Evolutionary conservation across 2,329 filamentous ascomycete genomes (phyloP), one percentile per base, ranked within the genome.

Genomic region (Stylonectria norvegica): DNA sequence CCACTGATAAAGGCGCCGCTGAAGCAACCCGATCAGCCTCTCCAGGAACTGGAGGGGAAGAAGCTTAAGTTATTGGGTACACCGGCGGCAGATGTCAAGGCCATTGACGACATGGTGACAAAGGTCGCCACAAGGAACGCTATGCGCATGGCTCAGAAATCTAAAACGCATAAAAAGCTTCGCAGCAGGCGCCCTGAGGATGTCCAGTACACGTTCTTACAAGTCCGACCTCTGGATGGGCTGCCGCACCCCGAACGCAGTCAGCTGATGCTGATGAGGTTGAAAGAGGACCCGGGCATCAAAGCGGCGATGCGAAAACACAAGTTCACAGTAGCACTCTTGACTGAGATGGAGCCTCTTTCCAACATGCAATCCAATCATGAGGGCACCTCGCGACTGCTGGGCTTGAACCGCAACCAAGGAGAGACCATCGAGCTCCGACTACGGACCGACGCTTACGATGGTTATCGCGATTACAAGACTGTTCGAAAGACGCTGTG

Each of bases 331-430:
- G 93, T 98, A 1, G 84, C 84, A 0, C 66, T 97, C 3, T 73
- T 98, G 18, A 96, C 90, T 0, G 93, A 98, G 66, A 97, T 98
- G 91, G 86, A 98, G 55, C 93, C 93, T 0, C 74, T 83, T 0
- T 76, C 83, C 51, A 81, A 96, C 64, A 96, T 90, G 1, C 63
- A 75, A 47, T 64, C 71, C 1, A 86, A 79, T 4, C 84, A 87
- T 57, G 85, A 93, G 56, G 77, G 78, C 33, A 76, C 75, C n/a
- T 82, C 82, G 35, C 77, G 88, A 31, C 90, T 87, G 2, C 67
- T 97, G 0, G 93, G 93, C 0, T 63, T 97, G 28, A 98, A 98
- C 60, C 74, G 89, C 9, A 96, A 97, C 59, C 66, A 73, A 3
- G 93, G 93, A 45, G 85, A 95, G 63, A 87, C 89, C 1, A 95